Evolutionary conservation across 2,329 filamentous ascomycete genomes (phyloP).

Genomic region (Clarireedia monteithiana): DNA sequence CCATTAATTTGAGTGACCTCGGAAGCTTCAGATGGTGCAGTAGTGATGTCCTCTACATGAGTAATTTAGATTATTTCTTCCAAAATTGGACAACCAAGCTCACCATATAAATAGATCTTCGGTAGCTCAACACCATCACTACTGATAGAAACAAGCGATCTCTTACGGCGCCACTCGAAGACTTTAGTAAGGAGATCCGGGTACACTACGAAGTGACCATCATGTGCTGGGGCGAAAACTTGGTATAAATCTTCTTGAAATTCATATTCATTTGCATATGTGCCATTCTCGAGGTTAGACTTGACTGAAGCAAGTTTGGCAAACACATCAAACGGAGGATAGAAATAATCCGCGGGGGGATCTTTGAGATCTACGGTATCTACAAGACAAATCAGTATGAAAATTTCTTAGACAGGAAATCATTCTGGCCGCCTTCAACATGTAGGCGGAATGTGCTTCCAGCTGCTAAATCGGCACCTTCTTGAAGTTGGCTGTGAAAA

Average conservation of each 20-base stretch:
- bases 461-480: neutral
- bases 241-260: slow-evolving; percentile 47
- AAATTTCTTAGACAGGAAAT: neutral
- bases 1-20: slow-evolving; percentile 49
- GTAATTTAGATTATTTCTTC: neutral
- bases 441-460: neutral
- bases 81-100: slow-evolving; percentile 12
- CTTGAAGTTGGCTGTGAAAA: neutral
- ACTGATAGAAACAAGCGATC: slow-evolving; percentile 52
- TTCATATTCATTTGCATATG: slow-evolving; percentile 45
- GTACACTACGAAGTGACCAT: slow-evolving; percentile 54
- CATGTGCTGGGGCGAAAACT: slow-evolving; percentile 48
- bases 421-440: neutral
- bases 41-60: slow-evolving; percentile 34
- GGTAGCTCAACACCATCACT: slow-evolving; percentile 50
- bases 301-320: slow-evolving; percentile 38
- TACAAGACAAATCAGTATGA: slow-evolving; percentile 9
- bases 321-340: slow-evolving; percentile 41
- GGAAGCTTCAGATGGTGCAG: slow-evolving; percentile 35
- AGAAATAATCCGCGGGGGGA: slow-evolving; percentile 43
- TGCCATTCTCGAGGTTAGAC: slow-evolving; percentile 31
- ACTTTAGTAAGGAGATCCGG: slow-evolving; percentile 44
- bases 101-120: slow-evolving; percentile 45
- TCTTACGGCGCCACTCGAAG: slow-evolving; percentile 42
- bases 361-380: slow-evolving; percentile 34